These are phyloP conservation scores for Vigna mungo DNA, from an alignment of 306 rosid species.

Conservation along the genomic window DNA sequence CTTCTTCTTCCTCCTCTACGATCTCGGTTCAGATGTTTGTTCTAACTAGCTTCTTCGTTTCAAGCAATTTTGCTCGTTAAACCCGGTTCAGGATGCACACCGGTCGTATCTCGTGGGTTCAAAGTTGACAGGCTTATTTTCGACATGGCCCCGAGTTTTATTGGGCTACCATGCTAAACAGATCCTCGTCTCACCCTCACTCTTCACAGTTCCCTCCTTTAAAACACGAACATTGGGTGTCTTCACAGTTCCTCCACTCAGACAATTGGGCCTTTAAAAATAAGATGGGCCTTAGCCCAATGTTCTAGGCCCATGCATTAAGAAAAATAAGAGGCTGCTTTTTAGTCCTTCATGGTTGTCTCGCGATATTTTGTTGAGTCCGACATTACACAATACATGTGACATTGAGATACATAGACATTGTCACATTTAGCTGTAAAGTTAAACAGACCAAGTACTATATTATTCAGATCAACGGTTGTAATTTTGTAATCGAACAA, in stretches of 20 bases:
- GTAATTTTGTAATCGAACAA: not conserved
- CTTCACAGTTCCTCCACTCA: too few species aligned
- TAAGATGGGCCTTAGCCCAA: not conserved
- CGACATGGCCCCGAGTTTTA: too few species aligned
- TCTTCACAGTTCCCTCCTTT: too few species aligned
- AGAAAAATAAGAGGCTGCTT: not conserved
- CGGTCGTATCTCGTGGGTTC: not conserved
- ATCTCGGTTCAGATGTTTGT: conserved; percentile 49
- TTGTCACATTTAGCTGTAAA: conserved; percentile 8
- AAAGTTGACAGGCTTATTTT: not conserved
- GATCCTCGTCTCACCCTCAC: too few species aligned
- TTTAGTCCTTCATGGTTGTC: too few species aligned
- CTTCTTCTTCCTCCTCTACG: conserved; percentile 35
- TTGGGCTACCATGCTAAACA: too few species aligned
- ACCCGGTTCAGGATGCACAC: conserved; percentile 39
- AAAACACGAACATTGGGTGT: too few species aligned
- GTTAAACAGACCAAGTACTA: not conserved
- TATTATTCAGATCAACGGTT: not conserved
- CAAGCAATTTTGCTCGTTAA: conserved; percentile 19
- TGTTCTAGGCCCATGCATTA: not conserved
- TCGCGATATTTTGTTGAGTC: not conserved
- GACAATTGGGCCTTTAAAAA: not conserved
- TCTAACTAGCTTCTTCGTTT: conserved; percentile 27
- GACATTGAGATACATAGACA: not conserved
- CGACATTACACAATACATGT: not conserved